Evolutionary conservation across 345 rosid genomes (phyloP), one percentile per base, ranked within the genome.

Genomic region (Linum tenue): DNA sequence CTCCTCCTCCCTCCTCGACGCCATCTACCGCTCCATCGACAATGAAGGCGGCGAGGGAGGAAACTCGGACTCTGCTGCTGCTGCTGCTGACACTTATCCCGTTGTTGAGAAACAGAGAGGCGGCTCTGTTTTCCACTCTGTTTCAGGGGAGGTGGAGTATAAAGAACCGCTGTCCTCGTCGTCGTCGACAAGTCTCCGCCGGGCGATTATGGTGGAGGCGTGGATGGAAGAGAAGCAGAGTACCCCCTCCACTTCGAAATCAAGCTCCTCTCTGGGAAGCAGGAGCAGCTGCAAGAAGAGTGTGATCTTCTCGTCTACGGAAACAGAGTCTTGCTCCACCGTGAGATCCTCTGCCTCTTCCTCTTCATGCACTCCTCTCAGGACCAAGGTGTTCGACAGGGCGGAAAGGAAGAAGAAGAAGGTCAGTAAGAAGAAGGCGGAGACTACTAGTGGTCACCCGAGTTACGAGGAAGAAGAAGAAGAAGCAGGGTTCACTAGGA

Each of bases 1-100:
- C 81, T 91, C 97, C 68, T 88, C 97, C 4, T 78, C 86, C 56
- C 79, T 88, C 55, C 91, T 91, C 14, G 97, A 91, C 39, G 67
- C 92, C 43, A 81, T 91, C 56, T 85, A 79, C 70, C 89, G 86
- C 39, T 91, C 96, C 16, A 82, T 83, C 7, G 94, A 88, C 31
- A 80, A 83, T 6, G 64, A 37, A 14, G 68, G 60, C 14, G 79
- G 64, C 14, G 67, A 66, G 1, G 62, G 73, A 39, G 66, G 44
- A 35, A 73, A 69, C 10, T 39, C 62, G 2, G 55, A 51, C 48
- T 68, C 76, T 68, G 76, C 53, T 66, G 69, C 39, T n/a, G n/a
- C n/a, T 15, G 15, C 6, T n/a, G 15, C 16, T 5, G 15, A 7
- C 7, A n/a, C 59, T 31, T 5, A 31, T 56, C 37, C 9, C 60